Evolutionary conservation across 768 basidiomycete genomes (phyloP), one percentile per base, ranked within the genome.

Genomic region (Leccinum variicolor): DNA sequence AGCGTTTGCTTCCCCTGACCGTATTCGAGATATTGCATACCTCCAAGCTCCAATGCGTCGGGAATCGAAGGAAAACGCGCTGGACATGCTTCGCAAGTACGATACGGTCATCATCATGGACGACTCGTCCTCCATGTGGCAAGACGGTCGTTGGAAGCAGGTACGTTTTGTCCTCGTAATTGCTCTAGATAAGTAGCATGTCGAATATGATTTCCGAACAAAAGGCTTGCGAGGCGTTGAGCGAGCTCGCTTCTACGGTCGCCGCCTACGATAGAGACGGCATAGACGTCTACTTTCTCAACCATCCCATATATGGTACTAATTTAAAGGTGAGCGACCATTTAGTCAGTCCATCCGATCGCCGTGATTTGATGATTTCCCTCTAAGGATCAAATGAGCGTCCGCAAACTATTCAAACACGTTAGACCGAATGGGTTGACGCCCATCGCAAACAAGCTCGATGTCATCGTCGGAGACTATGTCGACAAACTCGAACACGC

Each of bases 241-340:
- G 76, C 43, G 66, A 71, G 3, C 73, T 88, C 10, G 84, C 83
- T 13, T 71, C 75, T 7, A 70, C 71, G 6, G 84, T 84, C 1
- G 68, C 76, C 1, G 58, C 67, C 41, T 85, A 86, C 53, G 85
- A 85, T 59, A 64, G 60, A 6, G 79, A 85, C 56, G 86, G 86
- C 3, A 79, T 88, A 41, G 86, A 87, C 57, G 74, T 87, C 4
- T 70, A 82, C 61, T 88, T 88, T 70, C 63, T 88, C 53, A 86
- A 87, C 58, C 66, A 75, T 52, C 43, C 54, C 29, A 62, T 54
- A 53, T 62, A 64, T 33, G 75, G 75, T 0, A 48, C 54, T 10
- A 74, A 76, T 56, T 49, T 84, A 56, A 78, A 74, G 72, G 82
- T 74, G 56, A 50, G 66, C 41, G 17, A 15, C 13, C 1, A n/a